Evolutionary conservation across 768 basidiomycete genomes (phyloP), one percentile per base, ranked within the genome.

Genomic region (Lanmaoa pseudosensibilis): DNA sequence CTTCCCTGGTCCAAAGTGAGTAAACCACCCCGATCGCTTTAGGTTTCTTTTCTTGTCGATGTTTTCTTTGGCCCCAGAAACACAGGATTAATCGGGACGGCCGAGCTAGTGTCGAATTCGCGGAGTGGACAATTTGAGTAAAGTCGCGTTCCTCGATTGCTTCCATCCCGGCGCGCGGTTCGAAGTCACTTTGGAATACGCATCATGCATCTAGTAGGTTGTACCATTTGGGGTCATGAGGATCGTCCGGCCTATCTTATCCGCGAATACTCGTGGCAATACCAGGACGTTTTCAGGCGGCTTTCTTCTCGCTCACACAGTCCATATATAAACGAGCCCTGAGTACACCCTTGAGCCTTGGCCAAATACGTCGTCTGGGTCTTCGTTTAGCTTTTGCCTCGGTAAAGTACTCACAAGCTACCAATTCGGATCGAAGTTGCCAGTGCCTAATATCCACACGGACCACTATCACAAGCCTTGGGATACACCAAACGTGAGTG

Each of bases 81-180:
- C 23, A 38, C 19, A 39, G 60, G 33, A 52, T 58, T 61, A 57
- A 61, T 34, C 34, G 38, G 38, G 58, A 52, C n/a, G 25, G 11
- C 38, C 15, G 37, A 34, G 18, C n/a, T n/a, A 27, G 33, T 13
- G 27, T 45, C 36, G 45, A 43, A 15, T 54, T 66, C 66, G 65
- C 63, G 65, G 65, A 65, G 65, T 59, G 46, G 54, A 41, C 51
- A 9, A 62, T 65, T 55, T 11, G 52, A 64, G 63, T 27, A 38
- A 45, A 52, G 27, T 30, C 27, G 27, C 27, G 7, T 32, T 48
- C 8, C 39, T 44, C 41, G 38, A 63, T 50, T 51, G 34, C 55
- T 46, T 46, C 60, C 54, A 57, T 49, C 46, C 49, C 55, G 54
- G 39, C 27, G 27, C 27, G 27, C 41, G 50, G 40, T 52, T 12